A percentile compares a stretch with the other conserved stretches of the same genome.
Conservation (phyloP, 2,329 filamentous ascomycete species). For the Apiospora koreana region DNA sequence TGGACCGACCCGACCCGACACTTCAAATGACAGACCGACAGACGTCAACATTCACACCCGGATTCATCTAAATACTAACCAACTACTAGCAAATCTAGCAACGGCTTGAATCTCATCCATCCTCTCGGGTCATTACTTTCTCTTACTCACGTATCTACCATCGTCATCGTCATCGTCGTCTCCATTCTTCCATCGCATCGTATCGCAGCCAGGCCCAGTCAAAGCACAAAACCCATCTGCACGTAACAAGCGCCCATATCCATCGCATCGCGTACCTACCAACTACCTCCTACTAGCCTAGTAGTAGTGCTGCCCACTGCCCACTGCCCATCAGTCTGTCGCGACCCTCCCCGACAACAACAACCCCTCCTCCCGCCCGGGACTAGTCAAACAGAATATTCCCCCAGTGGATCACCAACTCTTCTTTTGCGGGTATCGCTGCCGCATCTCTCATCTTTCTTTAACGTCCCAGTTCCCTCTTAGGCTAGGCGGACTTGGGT, state of each 20-base stretch:
- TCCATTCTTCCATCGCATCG: not conserved
- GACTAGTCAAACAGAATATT: conserved; percentile 2
- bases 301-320: too few species aligned
- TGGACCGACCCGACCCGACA: too few species aligned
- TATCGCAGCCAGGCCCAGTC: too few species aligned
- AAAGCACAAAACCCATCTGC: too few species aligned
- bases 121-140: not conserved
- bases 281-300: too few species aligned
- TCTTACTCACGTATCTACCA: not conserved
- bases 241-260: too few species aligned
- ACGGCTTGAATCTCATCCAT: not conserved
- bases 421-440: conserved; percentile 1
- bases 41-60: not conserved
- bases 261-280: not conserved
- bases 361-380: not conserved
- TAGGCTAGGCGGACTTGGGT: too few species aligned
- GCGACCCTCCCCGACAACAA: not conserved
- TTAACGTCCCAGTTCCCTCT: not conserved
- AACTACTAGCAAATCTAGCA: too few species aligned
- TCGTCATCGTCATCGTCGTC: not conserved
- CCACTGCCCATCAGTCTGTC: not conserved
- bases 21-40: not conserved
- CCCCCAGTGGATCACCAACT: not conserved
- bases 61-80: too few species aligned
- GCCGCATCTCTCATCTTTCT: not conserved